phyloP scores from a whole-genome alignment of 176 grass and related monocot species.

The Ensete glaucum region DNA sequence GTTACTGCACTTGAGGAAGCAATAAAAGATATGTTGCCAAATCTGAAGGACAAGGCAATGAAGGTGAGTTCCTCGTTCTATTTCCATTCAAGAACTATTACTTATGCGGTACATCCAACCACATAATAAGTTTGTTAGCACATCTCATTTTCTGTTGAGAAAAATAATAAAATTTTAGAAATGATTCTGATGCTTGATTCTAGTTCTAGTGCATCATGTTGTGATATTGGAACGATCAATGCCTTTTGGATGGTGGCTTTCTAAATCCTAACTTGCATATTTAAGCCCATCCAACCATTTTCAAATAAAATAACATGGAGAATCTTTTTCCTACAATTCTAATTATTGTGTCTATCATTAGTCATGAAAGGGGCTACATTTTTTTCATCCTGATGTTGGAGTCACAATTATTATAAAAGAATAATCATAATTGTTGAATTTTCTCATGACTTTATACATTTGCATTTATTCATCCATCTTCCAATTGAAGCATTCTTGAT shows the following conservation, averaged over 20 bases:
- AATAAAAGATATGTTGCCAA: slow-evolving; percentile 91
- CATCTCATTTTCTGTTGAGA: background rate
- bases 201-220: background rate
- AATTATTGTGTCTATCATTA: background rate
- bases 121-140: background rate
- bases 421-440: too few relatives aligned
- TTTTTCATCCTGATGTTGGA: background rate
- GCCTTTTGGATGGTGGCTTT: too few relatives aligned
- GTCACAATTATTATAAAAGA: background rate
- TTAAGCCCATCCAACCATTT: too few relatives aligned
- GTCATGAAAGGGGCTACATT: background rate
- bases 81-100: background rate
- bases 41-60: slow-evolving; percentile 94
- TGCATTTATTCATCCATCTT: too few relatives aligned
- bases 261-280: too few relatives aligned
- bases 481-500: too few relatives aligned
- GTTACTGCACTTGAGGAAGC: slow-evolving; percentile 86
- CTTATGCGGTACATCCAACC: background rate
- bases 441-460: too few relatives aligned
- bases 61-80: slow-evolving; percentile 38
- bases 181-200: background rate
- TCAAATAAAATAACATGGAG: too few relatives aligned
- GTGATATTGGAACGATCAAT: too few relatives aligned
- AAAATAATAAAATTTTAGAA: background rate
- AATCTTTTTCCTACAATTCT: background rate